Evolutionary conservation across 345 rosid species (phyloP), one percentile per base, ranked within the genome.

Genomic region (Hibiscus mutabilis): DNA sequence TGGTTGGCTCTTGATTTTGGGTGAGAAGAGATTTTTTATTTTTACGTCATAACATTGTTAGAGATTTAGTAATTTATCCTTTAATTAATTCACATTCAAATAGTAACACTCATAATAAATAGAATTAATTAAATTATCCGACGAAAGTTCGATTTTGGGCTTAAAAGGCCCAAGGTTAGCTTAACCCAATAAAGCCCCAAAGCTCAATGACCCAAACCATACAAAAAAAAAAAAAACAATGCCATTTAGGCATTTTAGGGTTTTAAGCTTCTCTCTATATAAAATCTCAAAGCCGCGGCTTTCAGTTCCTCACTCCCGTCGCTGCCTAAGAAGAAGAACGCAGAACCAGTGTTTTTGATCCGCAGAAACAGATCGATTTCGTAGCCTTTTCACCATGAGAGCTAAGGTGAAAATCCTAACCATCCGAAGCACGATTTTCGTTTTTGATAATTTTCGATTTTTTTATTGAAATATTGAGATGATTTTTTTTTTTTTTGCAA

Each of bases 371-470:
- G 74, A 19, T 49, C 49, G 13, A 24, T 70, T 40, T 18, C 46
- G 27, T 44, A 49, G 8, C 18, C 18, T 11, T 68, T 57, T 61
- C 79, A 66, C 78, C 81, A 91, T 93, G 97, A 91, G 98, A 79
- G 98, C 98, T 27, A 93, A 93, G 97, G 98, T 91, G 69, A 66
- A 19, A 21, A 3, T n/a, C 18, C 0, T 44, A 13, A 15, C 19
- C 19, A 60, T 44, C 7, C 37, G 7, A 56, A 13, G 3, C 15
- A 16, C 10, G 1, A 6, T 33, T 14, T 44, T 27, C 13, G 12
- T 14, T 51, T 49, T 49, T 40, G 44, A 40, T 7, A 37, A 7
- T 8, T 8, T 40, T 19, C n/a, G 0, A 8, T 40, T 19, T 31
- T 53, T 18, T 18, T 3, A 19, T 21, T 35, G 33, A 51, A 62